These are phyloP conservation scores for Bipolaris cookei DNA, from an alignment of 2,329 filamentous ascomycete genomes.

Conservation along the genomic window DNA sequence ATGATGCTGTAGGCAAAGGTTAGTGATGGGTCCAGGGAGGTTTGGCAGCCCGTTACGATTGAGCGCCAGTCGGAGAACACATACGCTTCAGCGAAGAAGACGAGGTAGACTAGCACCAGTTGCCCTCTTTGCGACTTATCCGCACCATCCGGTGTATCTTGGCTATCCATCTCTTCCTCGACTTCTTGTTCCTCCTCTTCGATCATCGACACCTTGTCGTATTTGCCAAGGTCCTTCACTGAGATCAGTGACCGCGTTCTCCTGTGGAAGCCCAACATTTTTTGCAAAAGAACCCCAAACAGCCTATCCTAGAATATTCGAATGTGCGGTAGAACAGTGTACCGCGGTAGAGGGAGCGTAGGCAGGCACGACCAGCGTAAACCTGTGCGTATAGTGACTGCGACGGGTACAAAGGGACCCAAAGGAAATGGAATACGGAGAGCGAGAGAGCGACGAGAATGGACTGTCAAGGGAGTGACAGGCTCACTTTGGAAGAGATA, in stretches of 20 bases:
- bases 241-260: constrained; percentile 53
- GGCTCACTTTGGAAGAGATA: constrained; percentile 34
- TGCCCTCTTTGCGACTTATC: constrained; percentile 42
- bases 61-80: constrained; percentile 18
- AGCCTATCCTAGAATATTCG: constrained; percentile 8
- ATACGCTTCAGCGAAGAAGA: constrained; percentile 57
- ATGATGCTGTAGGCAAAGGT: constrained; percentile 48
- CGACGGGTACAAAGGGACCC: constrained; percentile 37
- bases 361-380: constrained; percentile 38
- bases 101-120: constrained; percentile 53
- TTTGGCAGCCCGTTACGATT: not conserved
- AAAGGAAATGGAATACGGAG: constrained; percentile 27
- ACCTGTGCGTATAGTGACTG: constrained; percentile 35
- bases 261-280: constrained; percentile 54
- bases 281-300: constrained; percentile 23
- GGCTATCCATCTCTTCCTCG: constrained; percentile 40
- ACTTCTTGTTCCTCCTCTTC: constrained; percentile 35
- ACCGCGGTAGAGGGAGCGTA: constrained; percentile 15
- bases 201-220: constrained; percentile 47
- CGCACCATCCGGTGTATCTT: constrained; percentile 22
- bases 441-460: constrained; percentile 45
- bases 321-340: constrained; percentile 21
- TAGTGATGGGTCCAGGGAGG: constrained; percentile 9
- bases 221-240: constrained; percentile 51
- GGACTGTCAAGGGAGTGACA: constrained; percentile 38